phyloP scores from a whole-genome alignment of 805 yeast genomes.

The Geotrichum ghanense region DNA sequence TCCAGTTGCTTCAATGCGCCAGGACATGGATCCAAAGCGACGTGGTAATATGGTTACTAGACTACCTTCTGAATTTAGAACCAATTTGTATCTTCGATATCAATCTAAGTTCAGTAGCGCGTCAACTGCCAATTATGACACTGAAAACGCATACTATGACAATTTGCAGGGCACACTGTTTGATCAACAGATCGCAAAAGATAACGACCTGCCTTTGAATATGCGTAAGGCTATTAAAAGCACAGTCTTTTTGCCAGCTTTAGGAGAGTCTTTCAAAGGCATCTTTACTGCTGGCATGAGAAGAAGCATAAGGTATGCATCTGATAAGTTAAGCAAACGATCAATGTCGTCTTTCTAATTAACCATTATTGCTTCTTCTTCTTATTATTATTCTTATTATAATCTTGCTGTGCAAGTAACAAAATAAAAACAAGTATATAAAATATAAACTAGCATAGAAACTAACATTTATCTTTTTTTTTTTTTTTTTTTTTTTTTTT shows the following conservation, averaged over 20 bases:
- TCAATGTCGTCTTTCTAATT: too few species aligned
- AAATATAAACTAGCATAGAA: too few species aligned
- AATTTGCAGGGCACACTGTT: constrained; percentile 24
- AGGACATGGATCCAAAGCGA: constrained; percentile 28
- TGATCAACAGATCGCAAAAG: constrained; percentile 33
- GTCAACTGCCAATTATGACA: neutral
- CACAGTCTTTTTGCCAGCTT: constrained; percentile 57
- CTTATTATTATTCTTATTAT: too few species aligned
- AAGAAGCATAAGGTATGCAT: constrained; percentile 62
- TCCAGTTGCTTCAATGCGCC: constrained; percentile 22
- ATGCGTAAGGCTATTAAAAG: constrained; percentile 33
- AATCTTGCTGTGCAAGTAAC: neutral
- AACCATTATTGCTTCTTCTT: too few species aligned
- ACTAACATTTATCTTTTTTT: too few species aligned
- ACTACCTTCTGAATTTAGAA: constrained; percentile 41
- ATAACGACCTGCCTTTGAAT: constrained; percentile 27
- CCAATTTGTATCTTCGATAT: constrained; percentile 26
- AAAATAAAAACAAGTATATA: neutral
- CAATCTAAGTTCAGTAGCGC: constrained; percentile 5
- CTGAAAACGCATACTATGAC: neutral
- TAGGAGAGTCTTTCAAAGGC: constrained; percentile 73
- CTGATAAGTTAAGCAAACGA: constrained; percentile 45
- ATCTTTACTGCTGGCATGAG: constrained; percentile 73
- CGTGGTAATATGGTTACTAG: constrained; percentile 32
- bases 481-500: too few species aligned